These are phyloP conservation scores for Neonectria magnoliae DNA, from an alignment of 2,329 filamentous ascomycete species.

Conservation along the genomic window DNA sequence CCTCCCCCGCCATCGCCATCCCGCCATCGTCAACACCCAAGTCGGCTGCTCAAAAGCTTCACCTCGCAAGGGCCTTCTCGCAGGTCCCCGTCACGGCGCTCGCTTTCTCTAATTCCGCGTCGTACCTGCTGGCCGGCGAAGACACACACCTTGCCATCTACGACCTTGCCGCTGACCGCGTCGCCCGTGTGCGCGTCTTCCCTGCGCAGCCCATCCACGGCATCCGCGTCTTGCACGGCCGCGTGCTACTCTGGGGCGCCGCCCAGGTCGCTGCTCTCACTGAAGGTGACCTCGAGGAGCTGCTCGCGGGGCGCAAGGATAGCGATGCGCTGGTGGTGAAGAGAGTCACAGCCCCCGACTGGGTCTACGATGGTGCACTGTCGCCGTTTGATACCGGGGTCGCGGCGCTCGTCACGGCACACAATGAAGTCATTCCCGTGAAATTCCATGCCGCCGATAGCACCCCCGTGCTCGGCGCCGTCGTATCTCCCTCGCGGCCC, in stretches of 20 bases:
- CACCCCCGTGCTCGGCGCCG: constrained; percentile 55
- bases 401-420: constrained; percentile 80
- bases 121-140: constrained; percentile 67
- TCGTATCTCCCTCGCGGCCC: constrained; percentile 76
- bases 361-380: constrained; percentile 77
- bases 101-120: constrained; percentile 56
- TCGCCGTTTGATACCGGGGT: constrained; percentile 54
- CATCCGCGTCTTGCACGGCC: constrained; percentile 59
- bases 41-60: constrained; percentile 9
- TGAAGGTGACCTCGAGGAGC: constrained; percentile 35
- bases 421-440: constrained; percentile 79
- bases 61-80: constrained; percentile 50
- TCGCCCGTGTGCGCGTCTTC: constrained; percentile 66
- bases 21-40: constrained; percentile 9
- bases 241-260: constrained; percentile 77
- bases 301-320: constrained; percentile 27
- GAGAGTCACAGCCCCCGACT: constrained; percentile 70
- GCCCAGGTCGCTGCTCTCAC: constrained; percentile 60
- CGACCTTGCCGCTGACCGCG: constrained; percentile 48
- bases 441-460: constrained; percentile 42
- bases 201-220: constrained; percentile 78
- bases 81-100: constrained; percentile 69
- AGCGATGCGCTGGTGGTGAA: constrained; percentile 32
- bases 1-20: constrained; percentile 39
- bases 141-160: constrained; percentile 68